phyloP scores from a whole-genome alignment of 169 alveolate genomes.

The Plasmodium coatneyi region DNA sequence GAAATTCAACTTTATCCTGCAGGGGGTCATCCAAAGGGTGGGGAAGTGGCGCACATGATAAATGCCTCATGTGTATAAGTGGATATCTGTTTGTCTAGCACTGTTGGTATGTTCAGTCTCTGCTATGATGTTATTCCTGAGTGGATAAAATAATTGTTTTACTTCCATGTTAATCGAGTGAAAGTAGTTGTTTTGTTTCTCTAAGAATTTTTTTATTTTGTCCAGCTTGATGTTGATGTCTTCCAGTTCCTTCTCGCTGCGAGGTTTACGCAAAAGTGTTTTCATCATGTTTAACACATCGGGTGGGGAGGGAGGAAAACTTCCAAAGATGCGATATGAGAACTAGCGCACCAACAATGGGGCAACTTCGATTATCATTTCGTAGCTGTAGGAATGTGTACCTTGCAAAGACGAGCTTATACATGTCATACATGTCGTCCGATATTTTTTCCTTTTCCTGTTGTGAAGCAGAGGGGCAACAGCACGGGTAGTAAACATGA shows the following conservation, averaged over 20 bases:
- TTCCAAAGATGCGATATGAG: not conserved
- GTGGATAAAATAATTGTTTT: not conserved
- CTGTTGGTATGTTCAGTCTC: too few relatives aligned
- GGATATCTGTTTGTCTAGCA: not conserved
- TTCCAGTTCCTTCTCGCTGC: constrained; percentile 61
- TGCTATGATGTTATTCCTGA: not conserved
- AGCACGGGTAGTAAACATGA: not conserved
- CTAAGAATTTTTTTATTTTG: constrained; percentile 52
- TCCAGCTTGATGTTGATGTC: constrained; percentile 64
- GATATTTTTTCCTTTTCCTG: constrained; percentile 65
- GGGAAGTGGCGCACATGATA: not conserved
- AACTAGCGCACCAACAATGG: not conserved
- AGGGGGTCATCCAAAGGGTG: not conserved
- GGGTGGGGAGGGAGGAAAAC: not conserved
- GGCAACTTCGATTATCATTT: not conserved
- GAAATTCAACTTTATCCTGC: constrained; percentile 65
- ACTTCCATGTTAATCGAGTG: constrained; percentile 74
- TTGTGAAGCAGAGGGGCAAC: not conserved
- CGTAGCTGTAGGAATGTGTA: not conserved
- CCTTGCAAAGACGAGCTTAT: constrained; percentile 68
- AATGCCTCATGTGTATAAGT: not conserved
- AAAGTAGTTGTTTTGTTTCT: constrained; percentile 66
- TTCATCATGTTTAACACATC: not conserved
- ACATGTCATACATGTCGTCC: constrained; percentile 51
- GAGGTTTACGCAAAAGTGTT: not conserved